Evolutionary conservation across 805 yeast genomes (phyloP).

Genomic region (Lachancea fermentati): DNA sequence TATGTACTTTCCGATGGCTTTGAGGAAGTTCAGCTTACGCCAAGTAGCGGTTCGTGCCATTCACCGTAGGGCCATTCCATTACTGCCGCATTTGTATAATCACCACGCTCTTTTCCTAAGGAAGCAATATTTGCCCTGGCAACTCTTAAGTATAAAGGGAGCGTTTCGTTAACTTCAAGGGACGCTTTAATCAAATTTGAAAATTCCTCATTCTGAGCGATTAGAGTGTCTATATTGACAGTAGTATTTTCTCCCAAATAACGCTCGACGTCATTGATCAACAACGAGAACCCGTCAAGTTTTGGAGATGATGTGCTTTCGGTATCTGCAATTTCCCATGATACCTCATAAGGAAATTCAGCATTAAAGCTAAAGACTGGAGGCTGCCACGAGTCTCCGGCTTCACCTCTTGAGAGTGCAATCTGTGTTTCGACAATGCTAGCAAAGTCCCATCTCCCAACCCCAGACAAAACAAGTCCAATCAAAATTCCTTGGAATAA

Average conservation of each 20-base stretch:
- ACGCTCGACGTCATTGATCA: slow-evolving; percentile 75
- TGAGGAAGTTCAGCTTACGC: slow-evolving; percentile 46
- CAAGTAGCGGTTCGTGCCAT: slow-evolving; percentile 46
- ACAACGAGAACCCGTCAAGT: slow-evolving; percentile 51
- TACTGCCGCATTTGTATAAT: slow-evolving; percentile 59
- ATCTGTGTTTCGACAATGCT: slow-evolving; percentile 74
- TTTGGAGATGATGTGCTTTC: slow-evolving; percentile 9
- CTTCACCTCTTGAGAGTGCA: slow-evolving; percentile 67
- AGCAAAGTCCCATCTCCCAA: slow-evolving; percentile 90
- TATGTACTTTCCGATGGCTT: no score
- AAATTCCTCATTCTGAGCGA: slow-evolving; percentile 28
- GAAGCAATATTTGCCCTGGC: slow-evolving; percentile 43
- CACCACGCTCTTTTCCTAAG: slow-evolving; percentile 42
- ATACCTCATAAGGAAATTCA: slow-evolving; percentile 16
- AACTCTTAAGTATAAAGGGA: slow-evolving; percentile 47
- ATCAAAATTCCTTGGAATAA: slow-evolving; percentile 78
- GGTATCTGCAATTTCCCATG: slow-evolving; percentile 26
- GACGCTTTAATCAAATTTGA: slow-evolving; percentile 31
- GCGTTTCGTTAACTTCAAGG: slow-evolving; percentile 23
- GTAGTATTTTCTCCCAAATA: slow-evolving; percentile 50
- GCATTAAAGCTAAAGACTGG: slow-evolving; percentile 37
- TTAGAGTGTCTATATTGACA: slow-evolving; percentile 38
- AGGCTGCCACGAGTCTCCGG: slow-evolving; percentile 46
- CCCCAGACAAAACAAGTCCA: slow-evolving; percentile 79
- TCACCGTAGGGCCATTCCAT: slow-evolving; percentile 56